These are phyloP conservation scores for Trichoderma atroviride DNA, from an alignment of 2,329 filamentous ascomycete species.

Conservation along the genomic window DNA sequence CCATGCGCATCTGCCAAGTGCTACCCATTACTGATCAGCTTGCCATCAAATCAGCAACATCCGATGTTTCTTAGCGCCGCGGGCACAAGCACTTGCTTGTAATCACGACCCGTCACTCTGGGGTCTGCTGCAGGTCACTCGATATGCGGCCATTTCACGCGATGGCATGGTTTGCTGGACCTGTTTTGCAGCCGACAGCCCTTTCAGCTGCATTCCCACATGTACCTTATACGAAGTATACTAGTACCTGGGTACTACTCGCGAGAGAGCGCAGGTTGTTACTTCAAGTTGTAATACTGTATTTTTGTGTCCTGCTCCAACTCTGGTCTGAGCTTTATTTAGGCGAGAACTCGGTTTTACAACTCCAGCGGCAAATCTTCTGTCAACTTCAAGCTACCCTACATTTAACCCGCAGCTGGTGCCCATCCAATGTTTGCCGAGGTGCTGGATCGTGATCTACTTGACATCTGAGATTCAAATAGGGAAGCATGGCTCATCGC, in stretches of 20 bases:
- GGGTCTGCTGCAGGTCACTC: background rate
- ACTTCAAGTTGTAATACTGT: background rate
- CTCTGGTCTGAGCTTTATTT: background rate
- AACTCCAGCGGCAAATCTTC: background rate
- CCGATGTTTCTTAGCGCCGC: background rate
- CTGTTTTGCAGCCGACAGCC: background rate
- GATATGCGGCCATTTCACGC: conserved; percentile 11
- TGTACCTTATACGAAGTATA: background rate
- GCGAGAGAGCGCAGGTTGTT: background rate
- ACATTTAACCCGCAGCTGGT: background rate
- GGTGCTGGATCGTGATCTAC: background rate
- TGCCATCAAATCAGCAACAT: background rate
- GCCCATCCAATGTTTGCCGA: background rate
- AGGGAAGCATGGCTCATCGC: background rate
- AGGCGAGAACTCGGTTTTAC: background rate
- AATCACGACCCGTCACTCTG: background rate
- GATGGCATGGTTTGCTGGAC: background rate
- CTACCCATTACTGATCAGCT: background rate
- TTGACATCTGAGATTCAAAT: background rate
- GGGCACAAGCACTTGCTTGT: background rate
- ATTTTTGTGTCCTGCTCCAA: background rate
- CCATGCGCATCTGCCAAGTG: background rate
- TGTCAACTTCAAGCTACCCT: background rate
- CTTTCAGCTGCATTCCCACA: background rate
- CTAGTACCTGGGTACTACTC: too few relatives aligned